A percentile compares a stretch with the other conserved stretches of the same genome.
Conservation (phyloP, 208 protist genomes). For the Acanthamoeba sp. region DNA sequence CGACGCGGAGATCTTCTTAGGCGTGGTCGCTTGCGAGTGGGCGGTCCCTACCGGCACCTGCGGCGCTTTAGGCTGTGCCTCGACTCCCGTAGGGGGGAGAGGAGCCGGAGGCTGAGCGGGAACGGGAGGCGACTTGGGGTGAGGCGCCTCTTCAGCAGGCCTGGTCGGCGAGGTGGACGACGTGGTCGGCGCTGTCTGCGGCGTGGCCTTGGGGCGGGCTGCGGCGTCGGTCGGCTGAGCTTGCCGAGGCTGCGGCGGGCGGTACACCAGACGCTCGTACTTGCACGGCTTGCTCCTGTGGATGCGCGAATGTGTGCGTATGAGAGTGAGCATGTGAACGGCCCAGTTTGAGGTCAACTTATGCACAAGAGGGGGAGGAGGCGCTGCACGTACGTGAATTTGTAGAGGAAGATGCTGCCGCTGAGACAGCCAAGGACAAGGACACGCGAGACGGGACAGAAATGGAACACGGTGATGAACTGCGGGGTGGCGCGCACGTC, state of each 20-base stretch:
- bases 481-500: conserved; percentile 16
- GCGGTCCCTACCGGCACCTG: background rate
- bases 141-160: background rate
- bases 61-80: background rate
- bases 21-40: background rate
- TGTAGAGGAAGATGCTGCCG: conserved; percentile 53
- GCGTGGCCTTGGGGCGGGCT: background rate
- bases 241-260: conserved; percentile 22
- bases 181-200: background rate
- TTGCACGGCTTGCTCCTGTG: conserved; percentile 26
- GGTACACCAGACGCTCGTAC: conserved; percentile 33
- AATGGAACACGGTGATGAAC: conserved; percentile 37
- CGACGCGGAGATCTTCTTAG: conserved; percentile 3
- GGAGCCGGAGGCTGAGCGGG: conserved; percentile 18
- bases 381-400: conserved; percentile 54
- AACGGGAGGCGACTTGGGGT: background rate
- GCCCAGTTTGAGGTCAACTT: too few relatives aligned
- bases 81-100: background rate
- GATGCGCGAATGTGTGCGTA: background rate
- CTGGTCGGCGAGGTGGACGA: background rate
- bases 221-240: background rate
- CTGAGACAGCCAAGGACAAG: conserved; percentile 29
- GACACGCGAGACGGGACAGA: conserved; percentile 36
- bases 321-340: background rate
- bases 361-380: background rate